Evolutionary conservation across 441 rosid genomes (phyloP), one percentile per base, ranked within the genome.

Genomic region (Gossypium davidsonii): DNA sequence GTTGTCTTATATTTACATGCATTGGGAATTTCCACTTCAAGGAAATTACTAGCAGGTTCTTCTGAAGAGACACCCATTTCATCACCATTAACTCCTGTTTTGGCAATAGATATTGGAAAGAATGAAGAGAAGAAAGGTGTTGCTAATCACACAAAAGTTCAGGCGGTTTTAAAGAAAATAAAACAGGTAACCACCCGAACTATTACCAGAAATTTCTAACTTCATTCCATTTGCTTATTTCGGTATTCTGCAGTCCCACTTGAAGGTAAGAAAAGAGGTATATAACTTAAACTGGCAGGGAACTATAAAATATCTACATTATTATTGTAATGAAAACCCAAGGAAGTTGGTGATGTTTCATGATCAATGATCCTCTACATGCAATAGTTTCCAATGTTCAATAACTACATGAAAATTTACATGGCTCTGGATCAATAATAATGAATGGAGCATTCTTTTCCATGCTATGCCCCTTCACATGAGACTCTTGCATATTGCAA

Each of bases 91-190:
- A 84, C 89, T 71, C 91, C 94, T 58, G 79, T 74, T 63, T 80
- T 90, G 76, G 74, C 88, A 34, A 66, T 82, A 62, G 75, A 71
- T 57, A 77, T 82, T 78, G 93, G 95, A 61, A 85, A 86, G 74
- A 74, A 80, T 79, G 90, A 88, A 73, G 88, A 84, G 74, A 87
- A 89, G 76, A 90, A 86, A 81, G 84, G 78, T 72, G 77, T 76
- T 44, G 60, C 86, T 37, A 94, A 87, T 84, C 86, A 88, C 58
- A 46, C 84, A 37, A 84, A 76, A 68, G 98, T 94, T 79, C 96
- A 92, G 76, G 98, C 94, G 56, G 84, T 90, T 53, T 75, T 89
- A 17, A 94, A 89, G 85, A 90, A 89, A 77, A 90, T 92, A 76
- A 92, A 92, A 76, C 95, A 89, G 94, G 93, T 89, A 51, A 12